These are phyloP conservation scores for Infundibulicybe gibba DNA, from an alignment of 768 basidiomycete genomes.

Conservation along the genomic window DNA sequence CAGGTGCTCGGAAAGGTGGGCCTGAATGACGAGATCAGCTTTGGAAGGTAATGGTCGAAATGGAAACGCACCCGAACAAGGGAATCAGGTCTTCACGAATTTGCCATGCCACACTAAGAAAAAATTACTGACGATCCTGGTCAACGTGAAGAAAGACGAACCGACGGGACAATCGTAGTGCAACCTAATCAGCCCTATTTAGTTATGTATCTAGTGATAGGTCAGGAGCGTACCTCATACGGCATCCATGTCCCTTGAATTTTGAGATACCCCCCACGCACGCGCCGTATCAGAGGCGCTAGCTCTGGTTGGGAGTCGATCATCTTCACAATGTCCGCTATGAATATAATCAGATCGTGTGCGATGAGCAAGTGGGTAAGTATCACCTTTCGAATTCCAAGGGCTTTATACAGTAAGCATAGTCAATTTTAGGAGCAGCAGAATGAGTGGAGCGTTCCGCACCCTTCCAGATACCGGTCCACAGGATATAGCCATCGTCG, in stretches of 20 bases:
- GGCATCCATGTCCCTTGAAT: constrained; percentile 96
- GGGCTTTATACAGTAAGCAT: constrained; percentile 41
- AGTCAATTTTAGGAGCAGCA: constrained; percentile 1
- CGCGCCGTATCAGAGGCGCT: constrained; percentile 75
- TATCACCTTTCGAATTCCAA: constrained; percentile 86
- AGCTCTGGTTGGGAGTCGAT: constrained; percentile 89
- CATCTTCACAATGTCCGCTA: constrained; percentile 92
- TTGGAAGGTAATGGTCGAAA: constrained; percentile 3
- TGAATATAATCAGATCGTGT: neutral
- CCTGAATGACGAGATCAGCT: constrained; percentile 29
- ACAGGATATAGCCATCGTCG: constrained; percentile 87
- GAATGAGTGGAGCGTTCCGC: constrained; percentile 7
- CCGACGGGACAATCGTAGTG: constrained; percentile 77
- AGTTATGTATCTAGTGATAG: constrained; percentile 1
- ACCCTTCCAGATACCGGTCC: constrained; percentile 97
- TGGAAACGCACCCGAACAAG: constrained; percentile 69
- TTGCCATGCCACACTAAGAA: constrained; percentile 78
- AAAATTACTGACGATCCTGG: too few relatives aligned
- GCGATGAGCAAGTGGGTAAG: constrained; percentile 11
- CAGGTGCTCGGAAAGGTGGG: constrained; percentile 84
- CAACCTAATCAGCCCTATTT: constrained; percentile 45
- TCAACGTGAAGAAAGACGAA: constrained; percentile 28
- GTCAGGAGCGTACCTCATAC: constrained; percentile 58
- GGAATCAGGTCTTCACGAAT: constrained; percentile 85
- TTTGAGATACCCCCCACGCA: constrained; percentile 86